Evolutionary conservation across 371 early-diverging fungal species (phyloP).

Genomic region (Mortierella sp.): DNA sequence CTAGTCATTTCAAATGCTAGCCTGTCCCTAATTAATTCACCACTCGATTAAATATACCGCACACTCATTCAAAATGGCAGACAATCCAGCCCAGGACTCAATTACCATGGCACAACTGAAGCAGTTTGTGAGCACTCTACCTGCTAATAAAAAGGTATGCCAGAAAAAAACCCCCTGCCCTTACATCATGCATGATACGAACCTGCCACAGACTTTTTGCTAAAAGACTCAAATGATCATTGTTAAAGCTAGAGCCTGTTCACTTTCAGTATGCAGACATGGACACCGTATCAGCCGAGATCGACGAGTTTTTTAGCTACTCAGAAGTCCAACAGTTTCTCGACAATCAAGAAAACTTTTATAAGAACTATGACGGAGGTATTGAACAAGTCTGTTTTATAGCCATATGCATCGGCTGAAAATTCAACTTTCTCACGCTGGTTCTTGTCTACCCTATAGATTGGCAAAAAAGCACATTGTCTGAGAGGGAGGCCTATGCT

Average conservation of each 20-base stretch:
- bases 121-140: slow-evolving; percentile 49
- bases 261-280: slow-evolving; percentile 76
- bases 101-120: slow-evolving; percentile 57
- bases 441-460: slow-evolving; percentile 5
- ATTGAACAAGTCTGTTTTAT: background rate
- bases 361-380: slow-evolving; percentile 60
- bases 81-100: slow-evolving; percentile 53
- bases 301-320: slow-evolving; percentile 83
- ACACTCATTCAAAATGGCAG: slow-evolving; percentile 28
- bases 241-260: slow-evolving; percentile 62
- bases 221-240: background rate
- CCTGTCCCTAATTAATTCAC: background rate
- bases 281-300: slow-evolving; percentile 70
- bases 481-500: slow-evolving; percentile 57
- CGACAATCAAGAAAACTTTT: slow-evolving; percentile 60
- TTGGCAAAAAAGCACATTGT: slow-evolving; percentile 46
- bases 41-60: background rate
- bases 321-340: slow-evolving; percentile 66
- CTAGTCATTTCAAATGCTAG: background rate
- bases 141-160: slow-evolving; percentile 44
- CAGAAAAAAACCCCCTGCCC: no score
- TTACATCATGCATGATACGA: no score
- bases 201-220: background rate
- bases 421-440: background rate
- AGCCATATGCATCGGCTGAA: background rate